A percentile compares a stretch with the other conserved stretches of the same genome.
These are phyloP conservation scores for Physcomitrellopsis africana DNA, from an alignment of 225 moss, liverwort and hornwort genomes.

Conservation along the genomic window DNA sequence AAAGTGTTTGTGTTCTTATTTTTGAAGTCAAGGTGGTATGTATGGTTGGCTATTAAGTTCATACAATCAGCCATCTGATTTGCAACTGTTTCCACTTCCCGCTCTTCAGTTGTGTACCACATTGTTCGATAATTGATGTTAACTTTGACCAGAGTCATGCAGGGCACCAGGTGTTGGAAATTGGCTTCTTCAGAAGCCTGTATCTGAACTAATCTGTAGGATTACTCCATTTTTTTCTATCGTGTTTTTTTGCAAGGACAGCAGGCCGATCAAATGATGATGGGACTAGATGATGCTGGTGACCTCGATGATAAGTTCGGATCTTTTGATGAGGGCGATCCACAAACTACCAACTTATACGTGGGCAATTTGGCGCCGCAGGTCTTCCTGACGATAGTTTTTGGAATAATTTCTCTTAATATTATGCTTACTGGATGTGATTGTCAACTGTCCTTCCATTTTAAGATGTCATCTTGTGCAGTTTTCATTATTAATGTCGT, in stretches of 20 bases:
- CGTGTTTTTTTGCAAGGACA: constrained; percentile 33
- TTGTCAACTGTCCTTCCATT: constrained; percentile 4
- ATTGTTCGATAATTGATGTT: constrained; percentile 18
- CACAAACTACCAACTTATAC: constrained; percentile 98
- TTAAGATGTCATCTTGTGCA: not conserved
- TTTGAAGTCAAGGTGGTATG: not conserved
- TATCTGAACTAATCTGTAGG: constrained; percentile 4
- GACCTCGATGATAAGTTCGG: constrained; percentile 94
- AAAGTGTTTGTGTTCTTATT: constrained; percentile 18
- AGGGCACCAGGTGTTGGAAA: not conserved
- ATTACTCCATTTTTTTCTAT: constrained; percentile 20
- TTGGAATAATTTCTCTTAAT: not conserved
- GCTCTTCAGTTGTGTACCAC: constrained; percentile 13
- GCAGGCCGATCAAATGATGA: constrained; percentile 65
- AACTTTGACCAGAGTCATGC: constrained; percentile 3
- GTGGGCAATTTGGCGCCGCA: constrained; percentile 97
- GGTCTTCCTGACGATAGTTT: constrained; percentile 48
- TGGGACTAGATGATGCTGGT: constrained; percentile 89
- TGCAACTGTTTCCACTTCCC: not conserved
- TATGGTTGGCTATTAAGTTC: not conserved
- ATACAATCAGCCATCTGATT: constrained; percentile 2
- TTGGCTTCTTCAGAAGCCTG: constrained; percentile 14
- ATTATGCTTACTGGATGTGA: constrained; percentile 1
- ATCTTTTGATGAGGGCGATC: constrained; percentile 98
- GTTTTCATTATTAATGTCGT: not conserved